A percentile compares a stretch with the other conserved stretches of the same genome.
phyloP scores from a whole-genome alignment of 345 rosid genomes.

The Gossypium arboreum region DNA sequence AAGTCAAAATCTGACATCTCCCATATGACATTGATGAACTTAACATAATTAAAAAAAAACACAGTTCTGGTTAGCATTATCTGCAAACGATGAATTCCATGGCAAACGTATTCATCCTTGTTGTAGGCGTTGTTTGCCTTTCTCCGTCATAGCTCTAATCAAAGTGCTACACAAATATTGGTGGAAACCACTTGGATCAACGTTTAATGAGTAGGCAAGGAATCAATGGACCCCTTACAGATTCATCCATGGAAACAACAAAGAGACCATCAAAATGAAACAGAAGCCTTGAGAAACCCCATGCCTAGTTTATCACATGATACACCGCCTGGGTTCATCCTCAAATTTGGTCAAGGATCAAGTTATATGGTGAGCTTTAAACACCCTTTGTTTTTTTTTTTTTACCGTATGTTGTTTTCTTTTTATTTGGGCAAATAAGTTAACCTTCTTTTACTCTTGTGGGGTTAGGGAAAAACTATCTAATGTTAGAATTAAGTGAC shows the following conservation, averaged over 20 bases:
- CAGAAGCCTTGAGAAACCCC: slow-evolving; percentile 14
- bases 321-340: slow-evolving; percentile 25
- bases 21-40: neutral
- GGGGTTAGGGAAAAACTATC: neutral
- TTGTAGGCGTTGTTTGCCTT: neutral
- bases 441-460: neutral
- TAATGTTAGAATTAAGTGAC: too few relatives aligned
- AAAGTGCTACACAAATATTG: slow-evolving; percentile 20
- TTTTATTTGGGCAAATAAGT: neutral
- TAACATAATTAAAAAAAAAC: too few relatives aligned
- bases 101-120: neutral
- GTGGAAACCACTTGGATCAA: slow-evolving; percentile 26
- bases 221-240: slow-evolving; percentile 35
- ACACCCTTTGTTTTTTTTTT: neutral
- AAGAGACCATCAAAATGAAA: slow-evolving; percentile 21
- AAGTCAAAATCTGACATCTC: neutral
- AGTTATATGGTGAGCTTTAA: slow-evolving; percentile 19
- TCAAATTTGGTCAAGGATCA: slow-evolving; percentile 27
- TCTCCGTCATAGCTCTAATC: slow-evolving; percentile 6
- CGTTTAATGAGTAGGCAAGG: slow-evolving; percentile 17
- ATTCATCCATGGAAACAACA: slow-evolving; percentile 39
- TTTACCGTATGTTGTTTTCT: neutral
- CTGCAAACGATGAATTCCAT: neutral
- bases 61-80: too few relatives aligned
- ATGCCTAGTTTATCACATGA: slow-evolving; percentile 21